Evolutionary conservation across 2,329 filamentous ascomycete genomes (phyloP).

Genomic region (Clonostachys solani): DNA sequence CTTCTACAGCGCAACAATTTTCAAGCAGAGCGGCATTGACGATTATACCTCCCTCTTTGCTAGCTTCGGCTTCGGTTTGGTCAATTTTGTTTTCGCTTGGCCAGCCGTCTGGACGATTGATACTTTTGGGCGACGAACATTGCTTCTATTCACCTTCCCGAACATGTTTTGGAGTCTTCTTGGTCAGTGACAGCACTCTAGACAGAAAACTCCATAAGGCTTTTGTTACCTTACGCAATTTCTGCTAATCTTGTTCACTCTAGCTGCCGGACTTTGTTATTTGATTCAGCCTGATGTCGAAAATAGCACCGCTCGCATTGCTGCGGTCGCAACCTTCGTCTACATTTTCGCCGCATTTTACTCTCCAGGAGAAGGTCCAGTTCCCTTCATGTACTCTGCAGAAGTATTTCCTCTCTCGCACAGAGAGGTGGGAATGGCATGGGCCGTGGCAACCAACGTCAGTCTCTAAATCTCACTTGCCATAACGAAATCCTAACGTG

Average conservation of each 20-base stretch:
- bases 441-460: conserved; percentile 20
- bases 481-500: too few species aligned
- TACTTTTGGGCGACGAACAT: conserved; percentile 41
- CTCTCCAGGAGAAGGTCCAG: conserved; percentile 26
- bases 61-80: conserved; percentile 48
- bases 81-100: conserved; percentile 48
- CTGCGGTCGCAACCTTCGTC: conserved; percentile 43
- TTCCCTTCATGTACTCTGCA: conserved; percentile 41
- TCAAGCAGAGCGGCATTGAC: conserved; percentile 37
- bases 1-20: conserved; percentile 46
- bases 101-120: conserved; percentile 52
- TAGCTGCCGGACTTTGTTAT: conserved; percentile 36
- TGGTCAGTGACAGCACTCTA: neutral
- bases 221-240: too few species aligned
- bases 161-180: conserved; percentile 18
- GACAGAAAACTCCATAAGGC: too few species aligned
- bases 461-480: conserved; percentile 4
- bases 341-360: conserved; percentile 43
- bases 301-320: conserved; percentile 30
- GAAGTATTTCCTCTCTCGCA: conserved; percentile 52
- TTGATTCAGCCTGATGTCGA: conserved; percentile 26
- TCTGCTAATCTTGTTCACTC: conserved; percentile 4
- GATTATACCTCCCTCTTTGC: conserved; percentile 35
- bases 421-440: conserved; percentile 30
- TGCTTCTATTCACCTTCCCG: conserved; percentile 26